Percentiles rank a stretch among this genome's conserved stretches.
Conservation (phyloP, 495 filamentous ascomycete species). For the Aspergillus nanangensis region DNA sequence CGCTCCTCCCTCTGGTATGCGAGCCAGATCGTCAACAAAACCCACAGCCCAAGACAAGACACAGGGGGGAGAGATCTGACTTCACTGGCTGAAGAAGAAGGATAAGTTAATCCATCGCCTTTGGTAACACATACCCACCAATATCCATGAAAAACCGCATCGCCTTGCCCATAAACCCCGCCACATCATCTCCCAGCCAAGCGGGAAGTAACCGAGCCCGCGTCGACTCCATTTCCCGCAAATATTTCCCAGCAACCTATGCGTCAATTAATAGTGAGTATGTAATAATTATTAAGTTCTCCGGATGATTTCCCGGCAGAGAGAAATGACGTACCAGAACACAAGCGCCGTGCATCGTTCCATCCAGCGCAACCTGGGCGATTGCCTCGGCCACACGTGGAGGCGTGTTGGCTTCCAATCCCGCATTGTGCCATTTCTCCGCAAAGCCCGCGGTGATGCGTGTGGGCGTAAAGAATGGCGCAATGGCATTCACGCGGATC, state of each 20-base stretch:
- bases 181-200: slow-evolving; percentile 25
- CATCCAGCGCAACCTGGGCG: slow-evolving; percentile 4
- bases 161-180: slow-evolving; percentile 19
- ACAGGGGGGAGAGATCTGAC: not conserved
- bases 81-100: not conserved
- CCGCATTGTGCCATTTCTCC: slow-evolving; percentile 2
- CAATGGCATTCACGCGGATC: slow-evolving; percentile 14
- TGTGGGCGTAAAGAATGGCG: slow-evolving; percentile 13
- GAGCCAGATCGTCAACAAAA: not conserved
- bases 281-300: too few species aligned
- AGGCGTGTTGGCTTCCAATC: slow-evolving; percentile 9
- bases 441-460: slow-evolving; percentile 6
- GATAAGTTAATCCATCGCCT: not conserved
- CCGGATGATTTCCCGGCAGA: not conserved
- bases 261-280: not conserved
- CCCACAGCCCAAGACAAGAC: not conserved
- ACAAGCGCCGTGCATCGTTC: slow-evolving; percentile 2
- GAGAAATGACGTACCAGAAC: slow-evolving; percentile 12
- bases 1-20: not conserved
- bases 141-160: slow-evolving; percentile 24
- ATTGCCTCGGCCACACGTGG: slow-evolving; percentile 6
- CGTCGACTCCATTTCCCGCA: slow-evolving; percentile 21
- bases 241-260: slow-evolving; percentile 24
- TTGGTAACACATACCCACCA: slow-evolving; percentile 27
- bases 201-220: slow-evolving; percentile 12